These are phyloP conservation scores for Auriculariales sp. DNA, from an alignment of 768 basidiomycete genomes.

Conservation along the genomic window DNA sequence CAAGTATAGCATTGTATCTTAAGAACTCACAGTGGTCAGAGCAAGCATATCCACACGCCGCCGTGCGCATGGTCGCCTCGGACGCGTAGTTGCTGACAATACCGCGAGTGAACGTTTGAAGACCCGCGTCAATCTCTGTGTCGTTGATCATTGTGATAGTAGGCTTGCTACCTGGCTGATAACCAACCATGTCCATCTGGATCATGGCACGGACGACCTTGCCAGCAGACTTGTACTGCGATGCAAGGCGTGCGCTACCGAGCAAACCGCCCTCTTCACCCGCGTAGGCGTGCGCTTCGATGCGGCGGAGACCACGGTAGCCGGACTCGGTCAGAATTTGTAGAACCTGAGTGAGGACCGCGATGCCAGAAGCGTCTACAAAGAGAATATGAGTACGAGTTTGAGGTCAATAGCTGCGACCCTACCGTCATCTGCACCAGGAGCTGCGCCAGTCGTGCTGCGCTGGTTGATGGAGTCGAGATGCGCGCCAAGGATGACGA, in stretches of 20 bases:
- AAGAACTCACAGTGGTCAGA: slow-evolving; percentile 2
- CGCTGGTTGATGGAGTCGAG: slow-evolving; percentile 3
- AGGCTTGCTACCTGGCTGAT: slow-evolving; percentile 2
- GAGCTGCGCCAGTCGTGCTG: background rate
- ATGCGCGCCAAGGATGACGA: slow-evolving; percentile 1
- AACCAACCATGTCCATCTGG: slow-evolving; percentile 6
- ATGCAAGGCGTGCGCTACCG: background rate
- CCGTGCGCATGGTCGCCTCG: background rate
- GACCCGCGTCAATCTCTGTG: background rate
- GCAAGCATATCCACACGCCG: slow-evolving; percentile 5
- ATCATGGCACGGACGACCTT: slow-evolving; percentile 1
- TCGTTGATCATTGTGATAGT: slow-evolving; percentile 1
- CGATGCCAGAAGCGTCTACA: slow-evolving; percentile 4
- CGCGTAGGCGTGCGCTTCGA: slow-evolving; percentile 4
- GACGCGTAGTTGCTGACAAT: slow-evolving; percentile 2
- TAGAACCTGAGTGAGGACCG: slow-evolving; percentile 1
- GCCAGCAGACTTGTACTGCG: slow-evolving; percentile 1
- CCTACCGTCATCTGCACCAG: background rate
- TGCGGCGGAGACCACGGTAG: slow-evolving; percentile 1
- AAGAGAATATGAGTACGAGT: background rate
- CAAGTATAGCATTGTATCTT: background rate
- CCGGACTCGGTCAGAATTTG: slow-evolving; percentile 2
- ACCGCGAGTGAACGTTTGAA: background rate
- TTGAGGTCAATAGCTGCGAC: background rate
- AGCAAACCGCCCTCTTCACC: slow-evolving; percentile 5